These are phyloP conservation scores for Meripilus lineatus DNA, from an alignment of 1,284 basidiomycete species.

Conservation along the genomic window DNA sequence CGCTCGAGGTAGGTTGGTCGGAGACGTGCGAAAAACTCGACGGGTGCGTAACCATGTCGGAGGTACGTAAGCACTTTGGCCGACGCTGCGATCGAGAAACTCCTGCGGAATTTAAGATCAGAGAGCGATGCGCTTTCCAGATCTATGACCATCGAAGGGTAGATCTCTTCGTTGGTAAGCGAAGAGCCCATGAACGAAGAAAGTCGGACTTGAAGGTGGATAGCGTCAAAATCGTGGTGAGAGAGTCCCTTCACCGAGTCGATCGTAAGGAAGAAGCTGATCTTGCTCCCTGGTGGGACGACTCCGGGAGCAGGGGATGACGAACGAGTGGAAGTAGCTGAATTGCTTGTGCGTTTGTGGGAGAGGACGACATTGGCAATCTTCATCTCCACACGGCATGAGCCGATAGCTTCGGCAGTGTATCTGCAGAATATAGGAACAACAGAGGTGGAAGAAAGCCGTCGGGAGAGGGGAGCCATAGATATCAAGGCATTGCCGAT, in stretches of 20 bases:
- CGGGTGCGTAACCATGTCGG: constrained; percentile 69
- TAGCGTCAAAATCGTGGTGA: constrained; percentile 77
- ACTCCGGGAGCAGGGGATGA: constrained; percentile 63
- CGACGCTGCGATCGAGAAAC: constrained; percentile 74
- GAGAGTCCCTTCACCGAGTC: constrained; percentile 87
- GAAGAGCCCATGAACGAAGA: constrained; percentile 76
- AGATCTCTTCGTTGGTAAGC: constrained; percentile 74
- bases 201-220: constrained; percentile 82
- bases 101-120: constrained; percentile 76
- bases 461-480: constrained; percentile 75
- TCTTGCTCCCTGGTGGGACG: constrained; percentile 67
- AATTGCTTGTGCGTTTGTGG: constrained; percentile 55
- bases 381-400: constrained; percentile 81
- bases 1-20: constrained; percentile 81
- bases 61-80: constrained; percentile 73
- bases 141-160: constrained; percentile 71
- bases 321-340: constrained; percentile 60
- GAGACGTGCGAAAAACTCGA: constrained; percentile 85
- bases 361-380: constrained; percentile 66
- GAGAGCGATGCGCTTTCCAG: constrained; percentile 68
- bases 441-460: constrained; percentile 68
- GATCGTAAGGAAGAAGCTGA: constrained; percentile 78
- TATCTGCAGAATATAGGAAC: constrained; percentile 90
- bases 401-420: constrained; percentile 90
- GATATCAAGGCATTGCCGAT: constrained; percentile 86